Percentiles rank a stretch among this genome's conserved stretches.
Evolutionary conservation across 768 basidiomycete genomes (phyloP).

Genomic region (Tubosaeta sp.): DNA sequence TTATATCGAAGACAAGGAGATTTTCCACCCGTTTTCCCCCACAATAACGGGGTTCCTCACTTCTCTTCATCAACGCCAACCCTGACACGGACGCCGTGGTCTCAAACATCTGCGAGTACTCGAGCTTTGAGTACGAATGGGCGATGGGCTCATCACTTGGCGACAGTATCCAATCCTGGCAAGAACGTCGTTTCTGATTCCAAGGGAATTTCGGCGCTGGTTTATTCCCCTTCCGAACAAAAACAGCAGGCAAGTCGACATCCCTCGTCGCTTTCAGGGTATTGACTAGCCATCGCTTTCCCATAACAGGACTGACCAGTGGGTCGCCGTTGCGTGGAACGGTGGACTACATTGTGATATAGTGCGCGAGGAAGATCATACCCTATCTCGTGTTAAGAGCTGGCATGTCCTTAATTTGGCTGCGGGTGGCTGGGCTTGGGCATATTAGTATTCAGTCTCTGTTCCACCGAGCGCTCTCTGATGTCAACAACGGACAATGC

Average conservation of each 20-base stretch:
- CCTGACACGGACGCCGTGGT: no score
- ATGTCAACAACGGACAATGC: no score
- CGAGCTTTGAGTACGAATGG: not conserved
- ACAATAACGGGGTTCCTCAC: not conserved
- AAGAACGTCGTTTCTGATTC: slow-evolving; percentile 42
- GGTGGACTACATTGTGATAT: slow-evolving; percentile 43
- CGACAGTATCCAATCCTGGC: slow-evolving; percentile 29
- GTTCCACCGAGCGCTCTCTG: no score
- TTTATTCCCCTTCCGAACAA: slow-evolving; percentile 49
- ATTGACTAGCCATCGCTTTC: no score
- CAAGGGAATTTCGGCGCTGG: slow-evolving; percentile 33
- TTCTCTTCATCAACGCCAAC: no score
- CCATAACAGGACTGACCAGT: slow-evolving; percentile 38
- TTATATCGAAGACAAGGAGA: slow-evolving; percentile 36
- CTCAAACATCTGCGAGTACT: slow-evolving; percentile 17
- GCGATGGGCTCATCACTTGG: not conserved
- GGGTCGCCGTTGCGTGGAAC: slow-evolving; percentile 47
- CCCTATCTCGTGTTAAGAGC: slow-evolving; percentile 32
- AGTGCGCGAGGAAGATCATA: slow-evolving; percentile 51
- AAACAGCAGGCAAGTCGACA: slow-evolving; percentile 41
- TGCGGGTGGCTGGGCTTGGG: no score
- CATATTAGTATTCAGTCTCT: no score
- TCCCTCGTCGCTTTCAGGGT: not conserved
- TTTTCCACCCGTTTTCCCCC: slow-evolving; percentile 56
- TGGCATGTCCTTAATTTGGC: not conserved